Evolutionary conservation across 441 rosid species (phyloP).

Genomic region (Populus trichocarpa): DNA sequence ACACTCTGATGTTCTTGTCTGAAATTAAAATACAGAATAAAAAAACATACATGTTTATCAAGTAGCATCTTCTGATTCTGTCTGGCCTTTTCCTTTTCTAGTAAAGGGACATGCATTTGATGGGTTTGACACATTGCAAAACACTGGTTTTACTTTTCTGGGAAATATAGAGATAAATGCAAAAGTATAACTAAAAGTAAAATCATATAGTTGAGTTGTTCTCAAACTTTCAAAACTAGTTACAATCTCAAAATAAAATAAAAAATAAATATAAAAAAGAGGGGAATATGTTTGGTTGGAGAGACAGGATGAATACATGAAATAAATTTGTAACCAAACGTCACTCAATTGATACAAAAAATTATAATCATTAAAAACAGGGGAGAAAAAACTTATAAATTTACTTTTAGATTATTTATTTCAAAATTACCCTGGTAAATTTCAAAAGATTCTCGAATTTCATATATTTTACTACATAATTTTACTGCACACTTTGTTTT

Average conservation of each 20-base stretch:
- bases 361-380: too few relatives aligned
- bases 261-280: too few relatives aligned
- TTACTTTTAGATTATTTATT: background rate
- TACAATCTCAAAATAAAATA: too few relatives aligned
- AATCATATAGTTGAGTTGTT: too few relatives aligned
- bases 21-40: background rate
- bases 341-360: too few relatives aligned
- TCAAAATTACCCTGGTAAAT: background rate
- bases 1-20: background rate
- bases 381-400: too few relatives aligned
- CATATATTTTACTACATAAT: background rate
- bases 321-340: too few relatives aligned
- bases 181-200: too few relatives aligned
- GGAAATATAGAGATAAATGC: too few relatives aligned
- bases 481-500: too few relatives aligned
- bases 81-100: background rate
- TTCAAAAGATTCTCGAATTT: background rate
- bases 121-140: background rate
- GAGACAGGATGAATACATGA: too few relatives aligned
- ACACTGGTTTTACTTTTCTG: background rate
- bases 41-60: background rate
- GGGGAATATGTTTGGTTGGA: too few relatives aligned
- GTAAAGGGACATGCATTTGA: background rate
- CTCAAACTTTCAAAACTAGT: background rate
- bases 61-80: background rate